Evolutionary conservation across 352 stramenopile species (phyloP), one percentile per base, ranked within the genome.

Genomic region (Globisporangium paddicum): DNA sequence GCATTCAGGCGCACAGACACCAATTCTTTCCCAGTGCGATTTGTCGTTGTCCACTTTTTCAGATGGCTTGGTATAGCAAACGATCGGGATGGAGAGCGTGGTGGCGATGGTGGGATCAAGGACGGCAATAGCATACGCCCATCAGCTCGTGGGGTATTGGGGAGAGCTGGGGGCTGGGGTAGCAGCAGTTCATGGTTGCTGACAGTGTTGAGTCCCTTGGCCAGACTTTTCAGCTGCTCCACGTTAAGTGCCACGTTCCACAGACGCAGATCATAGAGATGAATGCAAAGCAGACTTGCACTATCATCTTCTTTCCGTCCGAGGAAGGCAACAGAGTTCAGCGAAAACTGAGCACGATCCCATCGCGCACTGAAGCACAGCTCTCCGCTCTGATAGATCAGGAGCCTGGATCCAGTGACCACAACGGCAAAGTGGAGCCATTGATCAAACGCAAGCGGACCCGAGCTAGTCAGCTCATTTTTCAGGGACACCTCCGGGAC

Each of bases 351-450:
- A 11, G 7, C 3, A 9, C 34, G 56, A 40, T 56, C 26, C 26
- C 46, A 55, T 37, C 16, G 21, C 37, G 56, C 25, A 30, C 23
- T 48, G 38, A 42, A 55, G 26, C 28, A 26, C 23, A 67, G 16
- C 3, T 75, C 53, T 3, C 78, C 82, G 50, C 86, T 74, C 38
- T 71, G 68, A n/a, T 77, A 75, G 2, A 86, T 10, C 21, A 38
- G 45, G 0, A 78, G 30, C 32, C 55, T 75, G 0, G 67, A 74
- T 1, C 73, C 74, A 40, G 66, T 69, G 35, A 79, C 67, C 0
- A 90, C 75, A 16, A 87, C 23, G n/a, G 71, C 69, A 14, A 88
- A 44, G 58, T 90, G 79, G 21, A 74, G 25, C 79, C 79, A 90
- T 35, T 79, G 42, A 19, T 63, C 64, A 35, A 62, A 50, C 3